Conservation (phyloP, 768 basidiomycete genomes). For the Kwoniella bestiolae region DNA sequence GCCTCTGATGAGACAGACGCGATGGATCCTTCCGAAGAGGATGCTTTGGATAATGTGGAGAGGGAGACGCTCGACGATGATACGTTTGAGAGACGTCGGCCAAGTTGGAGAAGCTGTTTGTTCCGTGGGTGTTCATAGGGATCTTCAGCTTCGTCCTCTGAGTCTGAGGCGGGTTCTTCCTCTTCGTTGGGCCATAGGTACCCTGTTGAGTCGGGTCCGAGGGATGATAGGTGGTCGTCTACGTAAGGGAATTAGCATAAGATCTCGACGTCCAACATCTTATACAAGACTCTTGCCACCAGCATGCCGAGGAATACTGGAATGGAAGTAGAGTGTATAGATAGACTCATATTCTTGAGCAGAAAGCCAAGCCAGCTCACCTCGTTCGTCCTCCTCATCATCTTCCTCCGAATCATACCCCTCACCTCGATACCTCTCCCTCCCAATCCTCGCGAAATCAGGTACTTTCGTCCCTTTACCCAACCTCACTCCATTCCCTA, state of each 20-base stretch:
- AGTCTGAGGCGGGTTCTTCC: constrained; percentile 45
- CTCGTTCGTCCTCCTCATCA: constrained; percentile 25
- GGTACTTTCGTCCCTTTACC: constrained; percentile 72
- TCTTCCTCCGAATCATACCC: constrained; percentile 29
- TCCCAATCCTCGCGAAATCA: constrained; percentile 75
- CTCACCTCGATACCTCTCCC: constrained; percentile 58
- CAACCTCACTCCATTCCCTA: constrained; percentile 79
- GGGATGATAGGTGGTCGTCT: constrained; percentile 39
- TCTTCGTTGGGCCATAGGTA: constrained; percentile 72
- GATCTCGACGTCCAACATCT: too few species aligned
- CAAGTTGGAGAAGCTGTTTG: constrained; percentile 54
- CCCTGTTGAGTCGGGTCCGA: constrained; percentile 77
- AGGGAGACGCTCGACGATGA: constrained; percentile 34
- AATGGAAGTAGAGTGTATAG: neutral
- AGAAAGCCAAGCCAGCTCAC: constrained; percentile 13
- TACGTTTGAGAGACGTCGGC: constrained; percentile 47
- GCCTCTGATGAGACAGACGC: constrained; percentile 46
- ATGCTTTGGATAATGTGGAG: constrained; percentile 53
- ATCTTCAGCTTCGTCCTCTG: constrained; percentile 62
- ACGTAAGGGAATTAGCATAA: neutral
- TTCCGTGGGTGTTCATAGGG: constrained; percentile 57
- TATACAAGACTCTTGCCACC: too few species aligned
- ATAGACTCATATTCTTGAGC: neutral
- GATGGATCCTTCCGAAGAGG: constrained; percentile 48
- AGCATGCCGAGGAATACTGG: too few species aligned